Conservation (phyloP, 2,329 filamentous ascomycete genomes). For the Cercospora canescens region DNA sequence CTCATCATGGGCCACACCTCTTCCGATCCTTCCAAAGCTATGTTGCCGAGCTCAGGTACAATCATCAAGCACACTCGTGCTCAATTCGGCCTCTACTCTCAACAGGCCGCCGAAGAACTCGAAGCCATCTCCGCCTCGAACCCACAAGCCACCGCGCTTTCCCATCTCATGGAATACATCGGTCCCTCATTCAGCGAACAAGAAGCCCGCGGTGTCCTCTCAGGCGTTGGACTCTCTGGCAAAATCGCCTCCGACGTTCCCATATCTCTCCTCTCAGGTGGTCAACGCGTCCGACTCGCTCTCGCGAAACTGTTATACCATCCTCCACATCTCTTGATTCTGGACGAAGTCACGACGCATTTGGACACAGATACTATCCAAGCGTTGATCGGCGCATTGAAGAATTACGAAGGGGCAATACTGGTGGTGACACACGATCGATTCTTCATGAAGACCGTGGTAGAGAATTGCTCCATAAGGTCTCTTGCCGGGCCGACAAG, state of each 20-base stretch:
- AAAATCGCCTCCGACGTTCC: constrained; percentile 72
- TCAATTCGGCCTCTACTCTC: constrained; percentile 74
- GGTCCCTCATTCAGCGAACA: constrained; percentile 62
- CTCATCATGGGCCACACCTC: constrained; percentile 60
- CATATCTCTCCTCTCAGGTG: constrained; percentile 71
- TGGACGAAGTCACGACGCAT: constrained; percentile 84
- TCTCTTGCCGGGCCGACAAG: constrained; percentile 14
- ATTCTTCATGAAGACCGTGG: constrained; percentile 73
- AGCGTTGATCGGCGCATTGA: constrained; percentile 66
- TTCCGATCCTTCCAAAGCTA: constrained; percentile 13
- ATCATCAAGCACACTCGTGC: constrained; percentile 68
- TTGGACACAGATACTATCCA: constrained; percentile 79
- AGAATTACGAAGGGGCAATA: constrained; percentile 70
- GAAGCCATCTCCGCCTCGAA: constrained; percentile 56
- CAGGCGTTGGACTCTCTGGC: constrained; percentile 69
- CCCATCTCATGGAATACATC: constrained; percentile 59
- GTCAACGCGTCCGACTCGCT: constrained; percentile 67
- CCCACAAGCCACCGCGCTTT: constrained; percentile 62
- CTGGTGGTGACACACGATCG: constrained; percentile 79
- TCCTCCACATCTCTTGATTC: constrained; percentile 69
- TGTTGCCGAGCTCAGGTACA: constrained; percentile 61
- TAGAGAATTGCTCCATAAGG: constrained; percentile 57
- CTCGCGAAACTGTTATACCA: constrained; percentile 69
- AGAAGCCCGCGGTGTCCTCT: constrained; percentile 65
- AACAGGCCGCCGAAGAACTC: constrained; percentile 73